Evolutionary conservation across 352 stramenopile genomes (phyloP), one percentile per base, ranked within the genome.

Genomic region (Lagenidium sp.): DNA sequence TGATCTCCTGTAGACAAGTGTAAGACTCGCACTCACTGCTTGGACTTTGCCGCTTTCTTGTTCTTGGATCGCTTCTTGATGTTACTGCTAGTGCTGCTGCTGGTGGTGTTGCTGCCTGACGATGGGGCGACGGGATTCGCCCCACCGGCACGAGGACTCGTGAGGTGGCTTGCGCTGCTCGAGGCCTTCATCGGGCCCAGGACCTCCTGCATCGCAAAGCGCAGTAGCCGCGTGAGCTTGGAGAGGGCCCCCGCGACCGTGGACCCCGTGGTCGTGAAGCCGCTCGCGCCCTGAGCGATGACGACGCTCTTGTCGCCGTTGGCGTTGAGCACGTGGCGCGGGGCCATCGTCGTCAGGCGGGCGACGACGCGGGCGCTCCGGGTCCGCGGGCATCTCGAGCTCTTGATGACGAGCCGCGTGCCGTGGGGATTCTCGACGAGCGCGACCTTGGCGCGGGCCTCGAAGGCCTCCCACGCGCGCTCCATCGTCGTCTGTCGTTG

Each of bases 121-220:
- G 46, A 15, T 23, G 25, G 36, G 11, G n/a, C 21, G 16, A 38
- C 21, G 4, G 18, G 22, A 1, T 30, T 22, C 13, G 48, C n/a
- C 19, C 32, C 32, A 11, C 16, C 26, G 3, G n/a, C n/a, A 28
- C 48, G 54, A 29, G 52, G 52, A 22, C 52, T 57, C 12, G 34
- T 57, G 21, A 62, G n/a, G n/a, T n/a, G n/a, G 26, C 19, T 35
- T 16, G 46, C 28, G 11, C 11, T 26, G 4, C 18, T 26, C 1
- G 29, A 31, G 12, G 57, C 16, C 38, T 64, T 67, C 62, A 79
- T 82, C n/a, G 75, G 58, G 0, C 71, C 65, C 19, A 85, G 60
- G 23, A 83, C 55, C 36, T 83, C 67, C 42, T 85, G 69, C 71
- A 85, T 83, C 24, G 65, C 64, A 32, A 85, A 83, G 42, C 71